Percentiles rank a stretch among this genome's conserved stretches.
These are phyloP conservation scores for Coemansia sp. DNA, from an alignment of 192 early-diverging fungal species.

Conservation along the genomic window DNA sequence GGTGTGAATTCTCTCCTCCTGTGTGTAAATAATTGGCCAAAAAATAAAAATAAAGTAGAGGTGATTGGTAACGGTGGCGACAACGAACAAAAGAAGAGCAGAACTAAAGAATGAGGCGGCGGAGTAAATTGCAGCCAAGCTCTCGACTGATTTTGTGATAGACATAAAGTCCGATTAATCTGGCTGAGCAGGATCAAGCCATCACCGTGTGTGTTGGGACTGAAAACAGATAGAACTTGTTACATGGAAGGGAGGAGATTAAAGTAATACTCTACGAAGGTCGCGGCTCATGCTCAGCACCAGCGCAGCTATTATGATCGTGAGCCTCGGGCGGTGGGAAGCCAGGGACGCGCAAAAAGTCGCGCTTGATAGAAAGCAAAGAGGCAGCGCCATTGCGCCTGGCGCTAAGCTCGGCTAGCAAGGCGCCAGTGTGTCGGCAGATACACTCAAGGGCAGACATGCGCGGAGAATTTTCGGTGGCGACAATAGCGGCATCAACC, in stretches of 20 bases:
- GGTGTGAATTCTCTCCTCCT: neutral
- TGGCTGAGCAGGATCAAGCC: neutral
- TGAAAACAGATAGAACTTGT: neutral
- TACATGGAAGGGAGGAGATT: neutral
- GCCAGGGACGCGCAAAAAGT: constrained; percentile 24
- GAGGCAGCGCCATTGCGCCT: constrained; percentile 44
- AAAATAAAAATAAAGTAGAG: neutral
- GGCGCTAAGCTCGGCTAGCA: constrained; percentile 44
- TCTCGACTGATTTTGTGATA: neutral
- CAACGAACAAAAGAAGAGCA: neutral
- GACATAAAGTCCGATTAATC: neutral
- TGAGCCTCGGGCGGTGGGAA: neutral
- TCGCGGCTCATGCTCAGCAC: neutral
- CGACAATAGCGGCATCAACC: constrained; percentile 70
- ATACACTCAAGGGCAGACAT: constrained; percentile 60
- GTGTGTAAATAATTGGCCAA: neutral
- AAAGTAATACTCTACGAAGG: neutral
- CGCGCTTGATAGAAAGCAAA: constrained; percentile 44
- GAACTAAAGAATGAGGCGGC: neutral
- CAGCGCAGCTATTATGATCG: neutral
- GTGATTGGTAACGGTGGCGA: neutral
- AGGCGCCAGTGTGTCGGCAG: constrained; percentile 31
- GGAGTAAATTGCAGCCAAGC: neutral
- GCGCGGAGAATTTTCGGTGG: constrained; percentile 57
- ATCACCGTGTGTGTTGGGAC: neutral